Base-by-base conservation (phyloP, 2,329 filamentous ascomycete genomes). In the Zymoseptoria brevis region DNA sequence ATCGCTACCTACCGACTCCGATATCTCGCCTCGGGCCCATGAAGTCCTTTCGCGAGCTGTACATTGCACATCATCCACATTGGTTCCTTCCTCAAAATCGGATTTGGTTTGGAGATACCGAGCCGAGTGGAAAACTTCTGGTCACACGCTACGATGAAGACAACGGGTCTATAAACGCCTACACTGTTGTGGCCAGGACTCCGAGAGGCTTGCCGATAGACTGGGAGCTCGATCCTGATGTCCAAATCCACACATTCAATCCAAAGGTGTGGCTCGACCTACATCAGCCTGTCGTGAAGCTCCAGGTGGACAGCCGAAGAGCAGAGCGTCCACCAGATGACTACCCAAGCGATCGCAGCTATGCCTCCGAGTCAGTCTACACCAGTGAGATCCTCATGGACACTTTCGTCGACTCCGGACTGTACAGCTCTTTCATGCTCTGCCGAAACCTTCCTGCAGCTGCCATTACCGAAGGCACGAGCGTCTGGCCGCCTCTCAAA, bases 61-160 rank as follows among this genome's bases (percentile, higher is more conserved):
- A 88, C 71, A 76, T 81, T 50, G 80, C 85, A 19, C 88, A 94
- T 71, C 82, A 94, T 63, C 87, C 87, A 0, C 84, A 87, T 67
- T 96, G 92, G 92, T 96, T 96, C 68, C 78, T 96, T 1, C 80
- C 89, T 0, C 84, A 83, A 55, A 80, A 89, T 70, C 92, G 89
- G 73, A 78, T 96, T 63, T 96, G 92, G 92, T 93, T 96, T 69
- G 83, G 85, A 60, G 90, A 96, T 72, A 81, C 79, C 1, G 81
- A 86, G 29, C 80, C 90, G 53, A 86, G 82, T 1, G 92, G 92
- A 0, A 88, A 87, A 70, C 74, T 96, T 50, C 80, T 96, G 24
- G 69, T 96, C 48, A 81, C 82, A n/a, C 85, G 88, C 11, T 96
- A 91, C 69, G 85, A 96, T 70, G 82, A 85, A 52, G 76, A 82